Conservation (phyloP, 2,329 filamentous ascomycete genomes). For the Knoxdaviesia capensis region DNA sequence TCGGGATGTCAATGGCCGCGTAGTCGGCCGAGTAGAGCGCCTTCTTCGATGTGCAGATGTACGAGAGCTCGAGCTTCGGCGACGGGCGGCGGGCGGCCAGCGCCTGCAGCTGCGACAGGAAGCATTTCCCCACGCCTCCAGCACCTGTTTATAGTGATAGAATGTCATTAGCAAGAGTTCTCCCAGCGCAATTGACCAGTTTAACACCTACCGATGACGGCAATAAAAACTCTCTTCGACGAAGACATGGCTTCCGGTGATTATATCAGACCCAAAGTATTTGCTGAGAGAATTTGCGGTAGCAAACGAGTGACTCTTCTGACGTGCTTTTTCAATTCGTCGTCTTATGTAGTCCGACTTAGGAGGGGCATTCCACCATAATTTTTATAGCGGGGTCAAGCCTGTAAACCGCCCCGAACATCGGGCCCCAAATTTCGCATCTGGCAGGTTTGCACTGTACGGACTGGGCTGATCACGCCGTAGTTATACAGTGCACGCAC, state of each 20-base stretch:
- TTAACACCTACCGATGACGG: conserved; percentile 24
- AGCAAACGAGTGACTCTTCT: no score
- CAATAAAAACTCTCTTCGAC: conserved; percentile 26
- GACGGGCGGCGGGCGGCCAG: conserved; percentile 46
- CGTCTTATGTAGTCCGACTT: no score
- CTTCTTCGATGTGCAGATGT: conserved; percentile 72
- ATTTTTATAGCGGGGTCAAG: no score
- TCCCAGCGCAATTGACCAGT: not conserved
- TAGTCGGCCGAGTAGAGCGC: conserved; percentile 59
- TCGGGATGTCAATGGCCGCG: conserved; percentile 41
- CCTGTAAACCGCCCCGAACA: no score
- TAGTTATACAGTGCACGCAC: no score
- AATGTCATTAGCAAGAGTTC: not conserved
- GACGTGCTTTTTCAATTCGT: no score
- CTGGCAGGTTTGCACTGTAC: no score
- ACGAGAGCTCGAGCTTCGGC: conserved; percentile 56
- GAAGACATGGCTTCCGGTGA: not conserved
- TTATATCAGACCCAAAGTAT: not conserved
- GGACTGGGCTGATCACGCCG: no score
- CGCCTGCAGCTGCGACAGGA: conserved; percentile 60
- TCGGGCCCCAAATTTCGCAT: no score
- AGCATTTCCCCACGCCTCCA: conserved; percentile 82
- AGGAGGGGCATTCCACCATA: no score
- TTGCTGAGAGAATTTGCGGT: no score
- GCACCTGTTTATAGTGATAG: conserved; percentile 34